These are phyloP conservation scores for Pythium sukuiense DNA, from an alignment of 352 stramenopile species.

Conservation along the genomic window DNA sequence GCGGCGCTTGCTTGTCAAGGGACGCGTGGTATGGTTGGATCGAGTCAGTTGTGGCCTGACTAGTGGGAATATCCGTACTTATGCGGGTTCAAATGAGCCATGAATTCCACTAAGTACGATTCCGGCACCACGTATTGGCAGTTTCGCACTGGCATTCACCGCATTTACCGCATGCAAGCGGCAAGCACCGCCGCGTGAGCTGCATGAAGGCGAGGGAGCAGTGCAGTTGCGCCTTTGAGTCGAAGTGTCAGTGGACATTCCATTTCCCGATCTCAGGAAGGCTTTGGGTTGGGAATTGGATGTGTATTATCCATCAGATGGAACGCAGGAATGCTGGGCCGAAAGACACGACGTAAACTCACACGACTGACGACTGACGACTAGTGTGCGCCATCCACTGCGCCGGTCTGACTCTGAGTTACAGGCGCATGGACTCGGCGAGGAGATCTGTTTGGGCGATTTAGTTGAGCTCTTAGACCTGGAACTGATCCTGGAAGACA, in stretches of 20 bases:
- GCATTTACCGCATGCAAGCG: background rate
- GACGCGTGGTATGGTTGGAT: constrained; percentile 3
- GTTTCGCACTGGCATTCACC: background rate
- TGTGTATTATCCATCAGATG: constrained; percentile 11
- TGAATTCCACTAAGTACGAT: background rate
- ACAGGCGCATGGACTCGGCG: constrained; percentile 43
- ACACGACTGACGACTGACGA: background rate
- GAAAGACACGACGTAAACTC: background rate
- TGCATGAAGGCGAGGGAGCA: background rate
- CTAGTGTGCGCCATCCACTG: background rate
- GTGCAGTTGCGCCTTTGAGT: background rate
- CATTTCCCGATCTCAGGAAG: background rate
- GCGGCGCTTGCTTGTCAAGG: constrained; percentile 2
- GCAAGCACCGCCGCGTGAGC: background rate
- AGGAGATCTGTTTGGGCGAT: constrained; percentile 64
- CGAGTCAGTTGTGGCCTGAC: constrained; percentile 1
- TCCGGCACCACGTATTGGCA: background rate
- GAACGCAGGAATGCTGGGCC: background rate
- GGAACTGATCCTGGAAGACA: constrained; percentile 41
- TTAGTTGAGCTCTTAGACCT: constrained; percentile 45
- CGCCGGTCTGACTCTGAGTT: constrained; percentile 9
- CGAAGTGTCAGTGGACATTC: background rate
- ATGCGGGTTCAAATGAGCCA: background rate
- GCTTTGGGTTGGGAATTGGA: background rate
- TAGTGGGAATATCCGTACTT: background rate